These are phyloP conservation scores for Amanita rubescens DNA, from an alignment of 768 basidiomycete species.

Conservation along the genomic window DNA sequence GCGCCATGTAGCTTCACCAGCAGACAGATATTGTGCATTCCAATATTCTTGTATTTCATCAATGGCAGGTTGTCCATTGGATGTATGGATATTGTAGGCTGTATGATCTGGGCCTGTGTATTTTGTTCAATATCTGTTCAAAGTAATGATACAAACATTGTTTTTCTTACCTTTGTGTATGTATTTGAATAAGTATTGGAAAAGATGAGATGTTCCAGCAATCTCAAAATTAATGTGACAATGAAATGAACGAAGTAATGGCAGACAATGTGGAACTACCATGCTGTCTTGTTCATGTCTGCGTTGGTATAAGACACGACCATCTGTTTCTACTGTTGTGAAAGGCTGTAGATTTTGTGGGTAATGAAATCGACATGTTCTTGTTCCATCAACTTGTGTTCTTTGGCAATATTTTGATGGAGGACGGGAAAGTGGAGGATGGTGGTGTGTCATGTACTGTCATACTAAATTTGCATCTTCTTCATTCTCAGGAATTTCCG, in stretches of 20 bases:
- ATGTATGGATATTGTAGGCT: too few species aligned
- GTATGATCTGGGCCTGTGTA: too few species aligned
- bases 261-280: not conserved
- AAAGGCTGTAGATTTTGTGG: not conserved
- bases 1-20: slow-evolving; percentile 29
- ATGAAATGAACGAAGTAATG: slow-evolving; percentile 21
- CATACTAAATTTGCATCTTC: slow-evolving; percentile 20
- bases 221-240: slow-evolving; percentile 33
- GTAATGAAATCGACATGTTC: slow-evolving; percentile 19
- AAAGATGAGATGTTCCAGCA: too few species aligned
- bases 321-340: not conserved
- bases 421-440: too few species aligned
- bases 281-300: not conserved
- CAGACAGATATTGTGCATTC: slow-evolving; percentile 25
- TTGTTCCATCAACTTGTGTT: too few species aligned
- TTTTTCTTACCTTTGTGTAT: too few species aligned
- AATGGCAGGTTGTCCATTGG: too few species aligned
- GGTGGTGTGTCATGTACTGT: too few species aligned
- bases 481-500: slow-evolving; percentile 24
- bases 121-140: too few species aligned
- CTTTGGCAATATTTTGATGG: too few species aligned
- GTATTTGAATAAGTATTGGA: too few species aligned
- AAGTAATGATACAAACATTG: too few species aligned
- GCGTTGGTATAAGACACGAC: not conserved
- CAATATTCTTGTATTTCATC: slow-evolving; percentile 28